These are phyloP conservation scores for Emericellopsis terricola DNA, from an alignment of 495 filamentous ascomycete genomes.

Conservation along the genomic window DNA sequence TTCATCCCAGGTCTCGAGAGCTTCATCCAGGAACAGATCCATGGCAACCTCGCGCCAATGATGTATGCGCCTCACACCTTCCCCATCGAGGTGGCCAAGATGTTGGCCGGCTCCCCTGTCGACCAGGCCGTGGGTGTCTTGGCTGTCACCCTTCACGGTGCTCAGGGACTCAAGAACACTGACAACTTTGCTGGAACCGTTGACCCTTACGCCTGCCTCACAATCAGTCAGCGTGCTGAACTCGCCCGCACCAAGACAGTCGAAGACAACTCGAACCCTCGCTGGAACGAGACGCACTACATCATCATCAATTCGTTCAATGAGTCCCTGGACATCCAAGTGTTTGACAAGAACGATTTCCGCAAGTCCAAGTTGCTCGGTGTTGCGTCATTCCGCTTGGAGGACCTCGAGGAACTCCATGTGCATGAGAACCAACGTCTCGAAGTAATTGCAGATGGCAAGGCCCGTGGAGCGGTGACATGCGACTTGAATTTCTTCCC, in stretches of 20 bases:
- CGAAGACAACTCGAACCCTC: constrained; percentile 66
- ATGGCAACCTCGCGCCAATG: constrained; percentile 81
- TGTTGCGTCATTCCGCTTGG: constrained; percentile 62
- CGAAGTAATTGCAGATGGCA: constrained; percentile 71
- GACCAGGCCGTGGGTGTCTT: constrained; percentile 93
- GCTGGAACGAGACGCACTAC: constrained; percentile 94
- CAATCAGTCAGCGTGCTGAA: constrained; percentile 60
- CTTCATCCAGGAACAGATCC: constrained; percentile 93
- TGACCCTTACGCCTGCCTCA: constrained; percentile 81
- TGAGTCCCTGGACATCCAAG: constrained; percentile 62
- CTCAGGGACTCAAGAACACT: constrained; percentile 79
- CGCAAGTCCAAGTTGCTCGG: constrained; percentile 95
- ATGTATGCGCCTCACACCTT: constrained; percentile 97
- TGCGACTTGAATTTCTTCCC: constrained; percentile 91
- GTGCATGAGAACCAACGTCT: constrained; percentile 73
- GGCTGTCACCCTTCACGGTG: constrained; percentile 78
- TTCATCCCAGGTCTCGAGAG: constrained; percentile 86
- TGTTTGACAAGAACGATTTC: constrained; percentile 89
- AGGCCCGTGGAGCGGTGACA: constrained; percentile 59
- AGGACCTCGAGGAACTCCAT: constrained; percentile 53
- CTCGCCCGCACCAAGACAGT: constrained; percentile 81
- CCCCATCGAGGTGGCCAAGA: constrained; percentile 95
- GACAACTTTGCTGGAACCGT: constrained; percentile 88
- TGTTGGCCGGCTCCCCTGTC: constrained; percentile 86
- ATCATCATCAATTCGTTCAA: constrained; percentile 80